phyloP scores from a whole-genome alignment of 208 protist species.

The Phytomonas francai region DNA sequence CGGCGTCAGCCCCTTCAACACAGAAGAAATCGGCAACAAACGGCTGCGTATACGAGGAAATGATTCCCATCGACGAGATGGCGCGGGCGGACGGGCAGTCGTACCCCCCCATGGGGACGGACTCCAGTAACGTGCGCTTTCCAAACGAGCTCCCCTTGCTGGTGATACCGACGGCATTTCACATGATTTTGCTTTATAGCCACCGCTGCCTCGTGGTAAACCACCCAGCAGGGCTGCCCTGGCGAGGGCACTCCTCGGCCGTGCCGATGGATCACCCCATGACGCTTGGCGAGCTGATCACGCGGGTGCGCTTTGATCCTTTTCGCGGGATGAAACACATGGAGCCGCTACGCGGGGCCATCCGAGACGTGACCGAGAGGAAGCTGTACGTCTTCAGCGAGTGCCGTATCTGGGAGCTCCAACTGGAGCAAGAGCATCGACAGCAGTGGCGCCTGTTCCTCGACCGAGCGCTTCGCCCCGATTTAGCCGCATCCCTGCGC shows the following conservation, averaged over 20 bases:
- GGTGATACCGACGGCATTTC: conserved; percentile 88
- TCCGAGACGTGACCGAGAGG: conserved; percentile 38
- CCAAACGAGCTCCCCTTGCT: conserved; percentile 16
- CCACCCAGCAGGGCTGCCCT: conserved; percentile 71
- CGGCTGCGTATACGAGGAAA: background rate
- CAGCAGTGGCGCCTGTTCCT: conserved; percentile 73
- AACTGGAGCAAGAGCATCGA: conserved; percentile 50
- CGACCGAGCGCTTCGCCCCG: conserved; percentile 34
- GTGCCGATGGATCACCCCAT: conserved; percentile 4
- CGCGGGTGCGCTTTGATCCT: conserved; percentile 64
- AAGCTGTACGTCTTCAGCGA: conserved; percentile 48
- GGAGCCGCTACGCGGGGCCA: conserved; percentile 22
- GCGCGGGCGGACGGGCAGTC: no score
- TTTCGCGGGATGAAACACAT: conserved; percentile 26
- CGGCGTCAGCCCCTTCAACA: background rate
- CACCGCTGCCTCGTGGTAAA: conserved; percentile 71
- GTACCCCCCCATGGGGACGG: background rate
- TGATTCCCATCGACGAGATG: background rate
- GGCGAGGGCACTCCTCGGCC: conserved; percentile 18
- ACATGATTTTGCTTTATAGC: conserved; percentile 89
- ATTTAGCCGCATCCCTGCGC: conserved; percentile 21
- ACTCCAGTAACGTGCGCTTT: background rate
- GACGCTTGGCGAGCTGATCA: conserved; percentile 49
- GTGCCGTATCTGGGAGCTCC: conserved; percentile 46
- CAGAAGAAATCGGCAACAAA: background rate